A percentile compares a stretch with the other conserved stretches of the same genome.
phyloP scores from a whole-genome alignment of 345 rosid genomes.

The Camelina neglecta region DNA sequence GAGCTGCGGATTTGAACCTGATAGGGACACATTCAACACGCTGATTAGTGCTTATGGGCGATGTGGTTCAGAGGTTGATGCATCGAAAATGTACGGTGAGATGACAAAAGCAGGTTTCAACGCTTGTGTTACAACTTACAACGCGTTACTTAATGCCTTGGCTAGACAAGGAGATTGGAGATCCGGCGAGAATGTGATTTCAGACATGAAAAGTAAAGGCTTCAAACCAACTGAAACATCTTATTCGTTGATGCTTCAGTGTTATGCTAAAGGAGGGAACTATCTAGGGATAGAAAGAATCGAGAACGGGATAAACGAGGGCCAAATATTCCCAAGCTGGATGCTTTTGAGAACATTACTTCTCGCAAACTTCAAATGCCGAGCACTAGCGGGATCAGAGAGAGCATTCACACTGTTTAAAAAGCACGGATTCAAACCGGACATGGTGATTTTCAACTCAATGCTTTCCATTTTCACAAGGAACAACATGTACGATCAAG shows the following conservation, averaged over 20 bases:
- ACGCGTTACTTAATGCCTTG: constrained; percentile 84
- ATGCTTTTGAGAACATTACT: constrained; percentile 83
- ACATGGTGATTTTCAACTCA: constrained; percentile 77
- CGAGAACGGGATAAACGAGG: constrained; percentile 66
- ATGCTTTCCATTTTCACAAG: constrained; percentile 80
- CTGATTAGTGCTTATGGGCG: constrained; percentile 81
- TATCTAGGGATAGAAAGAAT: constrained; percentile 68
- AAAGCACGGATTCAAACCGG: constrained; percentile 74
- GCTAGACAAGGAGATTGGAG: constrained; percentile 83
- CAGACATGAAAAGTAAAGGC: constrained; percentile 79
- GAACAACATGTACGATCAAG: constrained; percentile 65
- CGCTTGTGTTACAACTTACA: constrained; percentile 78
- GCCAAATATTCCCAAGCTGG: constrained; percentile 89
- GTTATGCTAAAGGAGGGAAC: constrained; percentile 79
- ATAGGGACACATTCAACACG: constrained; percentile 85
- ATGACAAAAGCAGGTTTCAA: constrained; percentile 80
- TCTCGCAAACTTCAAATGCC: constrained; percentile 72
- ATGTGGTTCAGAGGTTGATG: constrained; percentile 72
- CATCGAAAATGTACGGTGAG: constrained; percentile 73
- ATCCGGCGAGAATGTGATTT: constrained; percentile 71
- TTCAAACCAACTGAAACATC: constrained; percentile 83
- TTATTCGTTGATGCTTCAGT: constrained; percentile 69
- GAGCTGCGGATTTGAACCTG: constrained; percentile 89
- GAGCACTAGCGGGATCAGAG: constrained; percentile 67
- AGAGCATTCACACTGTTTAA: constrained; percentile 65